Percentiles rank a stretch among this genome's conserved stretches.
These are phyloP conservation scores for Pouteria campechiana DNA, from an alignment of 179 eudicot genomes.

Conservation along the genomic window DNA sequence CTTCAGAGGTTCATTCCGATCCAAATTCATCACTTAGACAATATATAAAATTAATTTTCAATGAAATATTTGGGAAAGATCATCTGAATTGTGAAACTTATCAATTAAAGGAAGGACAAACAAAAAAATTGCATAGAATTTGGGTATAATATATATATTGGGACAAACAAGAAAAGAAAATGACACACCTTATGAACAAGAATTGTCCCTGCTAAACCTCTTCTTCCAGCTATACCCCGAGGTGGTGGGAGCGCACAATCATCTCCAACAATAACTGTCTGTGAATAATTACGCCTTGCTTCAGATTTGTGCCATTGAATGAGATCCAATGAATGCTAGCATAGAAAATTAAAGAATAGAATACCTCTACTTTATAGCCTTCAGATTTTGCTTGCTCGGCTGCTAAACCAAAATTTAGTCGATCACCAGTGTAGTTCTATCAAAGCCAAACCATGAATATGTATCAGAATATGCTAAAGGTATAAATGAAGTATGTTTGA, in stretches of 20 bases:
- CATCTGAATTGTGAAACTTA: too few relatives aligned
- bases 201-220: conserved; percentile 97
- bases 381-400: conserved; percentile 97
- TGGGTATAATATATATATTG: background rate
- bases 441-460: background rate
- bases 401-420: conserved; percentile 94
- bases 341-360: background rate
- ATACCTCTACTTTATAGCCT: conserved; percentile 91
- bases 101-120: background rate
- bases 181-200: conserved; percentile 78
- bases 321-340: background rate
- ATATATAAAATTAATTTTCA: too few relatives aligned
- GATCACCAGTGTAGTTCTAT: conserved; percentile 96
- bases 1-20: too few relatives aligned
- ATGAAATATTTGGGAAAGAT: too few relatives aligned
- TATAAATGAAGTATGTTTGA: too few relatives aligned
- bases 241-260: conserved; percentile 98
- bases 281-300: background rate
- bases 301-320: background rate
- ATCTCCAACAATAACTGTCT: conserved; percentile 97
- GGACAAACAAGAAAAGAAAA: background rate
- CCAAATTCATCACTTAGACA: too few relatives aligned
- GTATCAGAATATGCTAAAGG: background rate
- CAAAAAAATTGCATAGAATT: background rate
- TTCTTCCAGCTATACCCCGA: conserved; percentile 89